Base-by-base conservation (phyloP, 73 alveolate genomes). In the Paramecium sexaurelia region DNA sequence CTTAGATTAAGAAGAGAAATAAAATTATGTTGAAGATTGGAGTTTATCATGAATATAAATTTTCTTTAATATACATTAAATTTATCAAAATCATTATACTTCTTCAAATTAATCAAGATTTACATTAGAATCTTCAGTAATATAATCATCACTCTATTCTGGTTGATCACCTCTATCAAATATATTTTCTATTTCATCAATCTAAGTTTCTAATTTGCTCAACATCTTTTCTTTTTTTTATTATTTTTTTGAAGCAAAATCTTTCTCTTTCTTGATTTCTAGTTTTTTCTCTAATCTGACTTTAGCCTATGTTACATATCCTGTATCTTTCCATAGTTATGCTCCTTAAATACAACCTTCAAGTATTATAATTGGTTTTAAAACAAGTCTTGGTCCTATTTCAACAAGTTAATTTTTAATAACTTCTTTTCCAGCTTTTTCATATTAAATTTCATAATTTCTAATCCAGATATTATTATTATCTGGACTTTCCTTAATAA, bases 351-450 rank as follows among this genome's bases (percentile, higher is more conserved):
- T 92, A 10, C 97, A 84, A 20, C 98, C 99, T 26, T 96, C 97
- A 55, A 98, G 92, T 24, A 97, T 94, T 56, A 97, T 95, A 78
- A 98, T 94, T 37, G 99, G 98, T 39, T 94, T 92, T 69, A 98
- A 73, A 68, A 96, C 91, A 92, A 98, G 96, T 89, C 99, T 95
- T 19, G 99, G 99, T 10, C 99, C 99, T 32, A 98, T 96, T 93
- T 98, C 99, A 17, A 96, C 94, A 35, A 98, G 92, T 82, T 93
- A 95, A 55, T 96, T 85, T 89, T 98, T 97, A 27, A 95, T 97
- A 75, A 96, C 94, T 57, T 95, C 96, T 68, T 96, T 88, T 22
- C 87, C 87, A 15, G 68, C 73, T 17, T 98, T 61, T 92, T 93
- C 91, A 91, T 96, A 95, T 43, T 95, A 92, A 27, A 98, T 92